Evolutionary conservation across 768 basidiomycete species (phyloP).

Genomic region (Podaxis sp.): DNA sequence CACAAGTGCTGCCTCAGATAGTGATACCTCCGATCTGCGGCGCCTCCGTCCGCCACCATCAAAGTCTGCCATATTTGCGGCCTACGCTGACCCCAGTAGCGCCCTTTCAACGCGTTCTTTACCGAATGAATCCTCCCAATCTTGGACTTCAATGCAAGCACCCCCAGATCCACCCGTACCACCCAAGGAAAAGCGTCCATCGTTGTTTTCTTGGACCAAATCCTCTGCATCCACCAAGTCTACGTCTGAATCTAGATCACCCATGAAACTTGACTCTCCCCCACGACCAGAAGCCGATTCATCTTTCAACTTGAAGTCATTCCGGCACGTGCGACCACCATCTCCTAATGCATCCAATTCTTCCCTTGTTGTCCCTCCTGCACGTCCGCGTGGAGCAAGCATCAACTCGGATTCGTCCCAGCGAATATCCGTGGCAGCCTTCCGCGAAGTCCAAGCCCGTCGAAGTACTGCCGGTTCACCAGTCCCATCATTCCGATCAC

Average conservation of each 20-base stretch:
- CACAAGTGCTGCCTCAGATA: constrained; percentile 42
- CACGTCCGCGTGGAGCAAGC: constrained; percentile 59
- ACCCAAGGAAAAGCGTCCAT: constrained; percentile 26
- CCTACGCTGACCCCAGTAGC: constrained; percentile 50
- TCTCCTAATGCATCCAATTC: constrained; percentile 33
- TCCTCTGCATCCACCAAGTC: constrained; percentile 31
- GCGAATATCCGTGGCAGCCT: constrained; percentile 79
- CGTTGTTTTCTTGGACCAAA: constrained; percentile 34
- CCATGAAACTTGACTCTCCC: constrained; percentile 22
- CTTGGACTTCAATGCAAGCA: constrained; percentile 29
- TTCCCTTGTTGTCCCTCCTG: constrained; percentile 38
- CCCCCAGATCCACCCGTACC: constrained; percentile 33
- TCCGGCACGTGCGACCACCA: constrained; percentile 62
- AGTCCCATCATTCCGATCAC: constrained; percentile 46
- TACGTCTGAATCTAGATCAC: constrained; percentile 21
- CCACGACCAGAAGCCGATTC: constrained; percentile 21
- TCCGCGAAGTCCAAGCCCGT: constrained; percentile 74
- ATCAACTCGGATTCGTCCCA: constrained; percentile 65
- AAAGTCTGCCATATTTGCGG: constrained; percentile 63
- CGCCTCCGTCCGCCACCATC: constrained; percentile 57
- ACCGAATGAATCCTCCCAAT: constrained; percentile 38
- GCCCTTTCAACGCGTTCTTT: constrained; percentile 66
- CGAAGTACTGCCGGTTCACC: constrained; percentile 64
- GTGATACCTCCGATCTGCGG: constrained; percentile 40
- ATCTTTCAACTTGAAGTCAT: constrained; percentile 75